Base-by-base conservation (phyloP, 192 early-diverging fungal genomes). In the Podila verticillata region DNA sequence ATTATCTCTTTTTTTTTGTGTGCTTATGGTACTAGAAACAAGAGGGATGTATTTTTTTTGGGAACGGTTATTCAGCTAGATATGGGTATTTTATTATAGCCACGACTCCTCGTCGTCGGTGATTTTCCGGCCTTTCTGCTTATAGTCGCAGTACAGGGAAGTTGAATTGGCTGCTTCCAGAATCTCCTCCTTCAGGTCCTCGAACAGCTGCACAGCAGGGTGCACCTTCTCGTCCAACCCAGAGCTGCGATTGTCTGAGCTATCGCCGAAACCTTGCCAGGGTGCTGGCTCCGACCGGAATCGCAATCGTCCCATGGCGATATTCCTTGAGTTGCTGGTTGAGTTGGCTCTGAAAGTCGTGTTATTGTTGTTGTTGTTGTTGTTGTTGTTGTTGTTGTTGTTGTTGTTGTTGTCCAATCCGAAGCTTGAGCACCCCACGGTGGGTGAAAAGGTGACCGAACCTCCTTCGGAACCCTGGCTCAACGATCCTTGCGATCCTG, bases 241-340 rank as follows among this genome's bases (percentile, higher is more conserved):
- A 22, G 2, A 8, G n/a, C n/a, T 24, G 19, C 22, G 6, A 54
- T n/a, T 54, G 20, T 26, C 5, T 54, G 51, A n/a, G 22, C 24
- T 26, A n/a, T 54, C 74, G 10, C 67, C 66, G 30, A 65, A 77
- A n/a, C 74, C 74, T 70, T 77, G 74, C 74, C 74, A 77, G 12
- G 61, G 44, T 12, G 67, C 74, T n/a, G 74, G 74, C 5, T 30
- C 20, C 17, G 58, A 19, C 0, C 6, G 51, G 28, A 17, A 77
- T 60, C 32, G 49, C 9, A 24, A 26, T 24, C 30, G 29, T 8
- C 47, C n/a, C 44, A 13, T 31, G 9, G 36, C 24, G 4, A 8
- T 20, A 20, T 47, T 72, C 7, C 7, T 30, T n/a, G 19, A 58
- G 49, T 29, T 28, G 12, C 15, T 63, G 31, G 48, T 19, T 17